Evolutionary conservation across 2,329 filamentous ascomycete genomes (phyloP), one percentile per base, ranked within the genome.

Genomic region (Fusarium nanum): DNA sequence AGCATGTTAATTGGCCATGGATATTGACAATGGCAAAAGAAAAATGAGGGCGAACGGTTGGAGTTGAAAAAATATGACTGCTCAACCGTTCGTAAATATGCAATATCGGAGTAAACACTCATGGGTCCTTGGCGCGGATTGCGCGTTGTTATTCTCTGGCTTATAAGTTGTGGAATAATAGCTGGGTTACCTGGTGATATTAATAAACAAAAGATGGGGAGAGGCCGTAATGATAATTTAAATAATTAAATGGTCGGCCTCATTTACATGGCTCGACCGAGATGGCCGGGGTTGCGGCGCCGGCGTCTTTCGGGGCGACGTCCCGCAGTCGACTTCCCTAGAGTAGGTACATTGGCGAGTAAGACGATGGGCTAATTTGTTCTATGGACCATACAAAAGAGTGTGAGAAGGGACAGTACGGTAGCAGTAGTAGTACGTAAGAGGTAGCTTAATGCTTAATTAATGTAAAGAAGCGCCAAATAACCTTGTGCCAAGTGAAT

Each of bases 121-220:
- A 52, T 59, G 45, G 22, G 28, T 27, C 34, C 42, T 55, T 49
- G 42, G 22, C 49, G 25, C 30, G 34, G 44, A 23, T 56, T 34
- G 34, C 32, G 48, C 40, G 41, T 48, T 45, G 34, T 32, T 58
- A 37, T 52, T 42, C n/a, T 57, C 28, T 67, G 42, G 57, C n/a
- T 53, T 64, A 68, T 68, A 68, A 47, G 58, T 53, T 52, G 45
- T 47, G 56, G 48, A 63, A 58, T 70, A 70, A 67, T 50, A 50
- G 48, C 67, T 59, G 25, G 67, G 62, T 37, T 58, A 49, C 34
- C 22, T 18, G 18, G 18, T n/a, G n/a, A 46, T 14, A 45, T 34
- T 42, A 53, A 45, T 46, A 70, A 70, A 70, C 67, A 64, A 70
- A 70, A 67, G 53, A 70, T 67, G 67, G 67, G 46, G 58, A 56